A percentile compares a stretch with the other conserved stretches of the same genome.
phyloP scores from a whole-genome alignment of 1,284 basidiomycete genomes.

The Apiotrichum gamsii region DNA sequence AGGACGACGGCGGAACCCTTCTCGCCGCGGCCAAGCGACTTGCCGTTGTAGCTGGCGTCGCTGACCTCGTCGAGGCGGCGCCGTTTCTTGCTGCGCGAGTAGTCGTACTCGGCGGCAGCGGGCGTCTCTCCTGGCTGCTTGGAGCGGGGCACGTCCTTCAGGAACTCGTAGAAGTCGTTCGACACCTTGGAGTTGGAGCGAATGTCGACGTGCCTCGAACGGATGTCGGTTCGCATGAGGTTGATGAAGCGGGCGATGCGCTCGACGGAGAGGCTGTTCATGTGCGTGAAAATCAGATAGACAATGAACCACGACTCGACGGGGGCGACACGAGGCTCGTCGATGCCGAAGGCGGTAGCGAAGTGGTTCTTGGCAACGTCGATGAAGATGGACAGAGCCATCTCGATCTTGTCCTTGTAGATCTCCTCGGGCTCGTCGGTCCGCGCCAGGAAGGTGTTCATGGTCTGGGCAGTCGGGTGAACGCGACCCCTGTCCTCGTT shows the following conservation, averaged over 20 bases:
- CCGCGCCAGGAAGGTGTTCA: conserved; percentile 18
- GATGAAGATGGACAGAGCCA: conserved; percentile 29
- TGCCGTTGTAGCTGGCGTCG: conserved; percentile 15
- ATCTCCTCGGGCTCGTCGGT: conserved; percentile 26
- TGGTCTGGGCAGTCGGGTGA: neutral
- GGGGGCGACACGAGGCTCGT: conserved; percentile 30
- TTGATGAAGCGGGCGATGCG: conserved; percentile 29
- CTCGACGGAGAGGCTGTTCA: conserved; percentile 19
- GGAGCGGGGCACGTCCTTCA: conserved; percentile 20
- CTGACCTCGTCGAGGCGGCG: conserved; percentile 19
- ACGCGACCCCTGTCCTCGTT: conserved; percentile 1
- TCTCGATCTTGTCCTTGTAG: conserved; percentile 27
- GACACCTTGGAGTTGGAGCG: conserved; percentile 23
- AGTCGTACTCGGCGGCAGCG: conserved; percentile 25
- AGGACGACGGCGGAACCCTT: conserved; percentile 2
- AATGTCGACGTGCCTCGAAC: conserved; percentile 23
- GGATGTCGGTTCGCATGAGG: conserved; percentile 27
- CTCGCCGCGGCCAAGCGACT: neutral
- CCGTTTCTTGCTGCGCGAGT: neutral
- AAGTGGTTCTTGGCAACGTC: conserved; percentile 26
- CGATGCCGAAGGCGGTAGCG: conserved; percentile 24
- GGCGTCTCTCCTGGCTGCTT: conserved; percentile 17
- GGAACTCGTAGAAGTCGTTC: conserved; percentile 13
- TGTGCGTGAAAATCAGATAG: conserved; percentile 31
- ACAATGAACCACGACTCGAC: conserved; percentile 36